A percentile compares a stretch with the other conserved stretches of the same genome.
Evolutionary conservation across 805 yeast genomes (phyloP).

Genomic region (Myxozyma mucilagina): DNA sequence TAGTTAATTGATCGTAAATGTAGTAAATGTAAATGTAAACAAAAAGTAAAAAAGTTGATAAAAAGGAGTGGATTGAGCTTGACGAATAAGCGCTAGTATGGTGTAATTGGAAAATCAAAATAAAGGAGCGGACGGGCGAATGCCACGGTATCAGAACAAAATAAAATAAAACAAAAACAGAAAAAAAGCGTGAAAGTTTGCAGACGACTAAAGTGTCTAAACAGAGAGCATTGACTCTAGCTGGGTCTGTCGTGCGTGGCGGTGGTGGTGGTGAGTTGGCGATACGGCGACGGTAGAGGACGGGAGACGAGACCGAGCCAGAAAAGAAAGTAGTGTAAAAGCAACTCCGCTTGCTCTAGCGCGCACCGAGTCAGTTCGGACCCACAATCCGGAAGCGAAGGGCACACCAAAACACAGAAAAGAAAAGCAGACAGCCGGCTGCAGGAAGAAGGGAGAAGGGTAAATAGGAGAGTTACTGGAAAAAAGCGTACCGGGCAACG

Average conservation of each 20-base stretch:
- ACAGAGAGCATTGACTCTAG: too few relatives aligned
- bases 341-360: background rate
- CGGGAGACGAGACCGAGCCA: background rate
- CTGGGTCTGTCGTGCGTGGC: too few relatives aligned
- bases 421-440: too few relatives aligned
- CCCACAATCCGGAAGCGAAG: background rate
- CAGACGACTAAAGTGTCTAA: background rate
- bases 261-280: too few relatives aligned
- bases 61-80: background rate
- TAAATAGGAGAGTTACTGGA: too few relatives aligned
- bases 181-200: background rate
- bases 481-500: too few relatives aligned
- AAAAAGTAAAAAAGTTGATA: background rate
- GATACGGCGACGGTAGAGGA: background rate
- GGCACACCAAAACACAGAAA: too few relatives aligned
- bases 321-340: background rate
- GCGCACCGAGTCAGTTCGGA: background rate
- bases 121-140: slow-evolving; percentile 8
- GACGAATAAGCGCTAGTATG: background rate
- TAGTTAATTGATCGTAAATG: background rate
- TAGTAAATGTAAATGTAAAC: background rate
- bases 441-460: too few relatives aligned
- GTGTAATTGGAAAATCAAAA: background rate
- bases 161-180: background rate
- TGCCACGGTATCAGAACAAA: background rate